Base-by-base conservation (phyloP, 345 rosid genomes). In the Carallia brachiata region DNA sequence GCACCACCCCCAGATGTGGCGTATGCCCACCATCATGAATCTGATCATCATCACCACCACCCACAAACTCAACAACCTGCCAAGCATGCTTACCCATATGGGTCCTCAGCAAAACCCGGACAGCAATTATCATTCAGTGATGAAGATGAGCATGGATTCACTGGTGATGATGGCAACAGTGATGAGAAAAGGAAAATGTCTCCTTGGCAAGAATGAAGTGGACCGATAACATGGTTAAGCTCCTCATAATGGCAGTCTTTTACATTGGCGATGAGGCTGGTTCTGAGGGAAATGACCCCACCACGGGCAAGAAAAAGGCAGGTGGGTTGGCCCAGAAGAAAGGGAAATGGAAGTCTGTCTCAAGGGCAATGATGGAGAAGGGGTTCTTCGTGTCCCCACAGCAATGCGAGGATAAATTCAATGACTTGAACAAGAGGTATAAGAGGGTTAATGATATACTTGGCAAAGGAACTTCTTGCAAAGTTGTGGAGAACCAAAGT, bases 181-280 rank as follows among this genome's bases (percentile, higher is more conserved):
- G 93, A 86, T 64, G 86, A 79, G 8, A 87, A 83, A 74, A 85
- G 83, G 32, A 89, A 84, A 68, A 6, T 79, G 5, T 90, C 97
- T 36, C 97, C 83, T 1, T 95, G 99, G 99, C 98, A 95, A 84
- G 99, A 65, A 95, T 95, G 98, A 95, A 95, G 76, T 95, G 99
- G 98, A 95, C 97, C 19, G 98, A 92, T 61, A 69, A 70, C 52
- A 95, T 95, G 99, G 99, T 95, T 31, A 84, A 80, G 77, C 79
- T 92, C 15, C 77, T 95, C 31, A 88, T 95, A 57, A 85, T 88
- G 92, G 98, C 97, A 0, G 99, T 95, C 0, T 89, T 79, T 74
- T 95, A 90, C 72, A 90, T 95, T 55, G 99, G 99, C 5, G 99
- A 90, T 74, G 98, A 92, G 68, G 87, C 73, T 63, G 96, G 92